Conservation (phyloP, 805 yeast genomes). For the Myxozyma neglecta region DNA sequence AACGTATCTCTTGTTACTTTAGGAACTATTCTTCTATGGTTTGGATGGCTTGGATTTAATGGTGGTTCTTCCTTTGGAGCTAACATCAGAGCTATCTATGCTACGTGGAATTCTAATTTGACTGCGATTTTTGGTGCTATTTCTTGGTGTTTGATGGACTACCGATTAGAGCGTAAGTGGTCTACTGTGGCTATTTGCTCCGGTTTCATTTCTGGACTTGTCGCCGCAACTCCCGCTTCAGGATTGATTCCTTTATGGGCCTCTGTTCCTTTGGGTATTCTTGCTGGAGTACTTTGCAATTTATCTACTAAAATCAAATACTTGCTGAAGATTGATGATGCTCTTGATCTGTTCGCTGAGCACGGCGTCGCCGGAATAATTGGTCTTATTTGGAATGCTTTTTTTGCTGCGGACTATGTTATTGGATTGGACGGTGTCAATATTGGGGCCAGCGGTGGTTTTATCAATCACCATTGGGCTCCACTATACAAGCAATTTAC, state of each 20-base stretch:
- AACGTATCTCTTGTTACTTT: conserved; percentile 87
- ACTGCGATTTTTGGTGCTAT: conserved; percentile 89
- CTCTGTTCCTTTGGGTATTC: conserved; percentile 78
- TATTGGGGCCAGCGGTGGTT: conserved; percentile 75
- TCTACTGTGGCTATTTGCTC: conserved; percentile 94
- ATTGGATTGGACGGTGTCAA: conserved; percentile 77
- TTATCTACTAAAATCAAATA: conserved; percentile 86
- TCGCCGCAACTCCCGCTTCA: conserved; percentile 94
- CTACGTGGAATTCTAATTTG: conserved; percentile 87
- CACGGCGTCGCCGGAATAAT: conserved; percentile 96
- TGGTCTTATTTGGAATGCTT: conserved; percentile 83
- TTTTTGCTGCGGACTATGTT: conserved; percentile 84
- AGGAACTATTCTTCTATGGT: conserved; percentile 85
- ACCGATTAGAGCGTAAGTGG: conserved; percentile 84
- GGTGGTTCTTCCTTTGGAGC: conserved; percentile 87
- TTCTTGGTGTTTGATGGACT: conserved; percentile 90
- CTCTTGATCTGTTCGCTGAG: conserved; percentile 95
- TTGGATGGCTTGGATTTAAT: conserved; percentile 96
- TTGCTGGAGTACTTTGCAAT: conserved; percentile 82
- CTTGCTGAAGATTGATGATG: conserved; percentile 79
- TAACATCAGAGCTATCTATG: conserved; percentile 77
- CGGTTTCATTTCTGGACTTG: conserved; percentile 92
- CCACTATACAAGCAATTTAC: conserved; percentile 90
- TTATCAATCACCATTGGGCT: conserved; percentile 86
- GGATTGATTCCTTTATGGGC: conserved; percentile 93